Percentiles rank a stretch among this genome's conserved stretches.
phyloP scores from a whole-genome alignment of 257 asterid species.

The Coffea eugenioides region DNA sequence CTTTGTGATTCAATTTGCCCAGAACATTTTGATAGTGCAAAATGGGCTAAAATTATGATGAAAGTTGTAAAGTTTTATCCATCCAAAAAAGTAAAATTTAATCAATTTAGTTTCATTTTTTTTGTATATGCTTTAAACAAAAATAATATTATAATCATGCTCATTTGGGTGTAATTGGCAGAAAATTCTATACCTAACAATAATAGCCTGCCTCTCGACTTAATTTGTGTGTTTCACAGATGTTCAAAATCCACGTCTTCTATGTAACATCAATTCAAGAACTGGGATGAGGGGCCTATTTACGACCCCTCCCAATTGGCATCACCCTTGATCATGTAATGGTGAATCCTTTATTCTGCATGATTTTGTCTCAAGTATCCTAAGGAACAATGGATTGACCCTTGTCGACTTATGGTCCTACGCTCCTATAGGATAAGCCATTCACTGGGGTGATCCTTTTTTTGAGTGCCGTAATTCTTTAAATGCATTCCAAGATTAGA shows the following conservation, averaged over 20 bases:
- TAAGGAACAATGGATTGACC: neutral
- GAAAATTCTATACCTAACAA: too few relatives aligned
- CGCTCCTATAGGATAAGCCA: neutral
- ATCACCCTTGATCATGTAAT: conserved; percentile 5
- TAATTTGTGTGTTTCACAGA: neutral
- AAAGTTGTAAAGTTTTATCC: too few relatives aligned
- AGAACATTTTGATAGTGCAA: too few relatives aligned
- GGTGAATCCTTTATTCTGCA: conserved; percentile 15
- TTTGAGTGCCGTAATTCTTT: conserved; percentile 5
- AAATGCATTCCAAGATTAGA: neutral
- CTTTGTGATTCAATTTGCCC: too few relatives aligned
- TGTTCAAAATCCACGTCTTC: neutral
- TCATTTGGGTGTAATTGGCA: too few relatives aligned
- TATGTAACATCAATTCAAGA: neutral
- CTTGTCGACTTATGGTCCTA: neutral
- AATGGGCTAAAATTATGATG: too few relatives aligned
- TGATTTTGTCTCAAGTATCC: conserved; percentile 15
- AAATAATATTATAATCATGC: too few relatives aligned
- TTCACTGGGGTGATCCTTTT: neutral
- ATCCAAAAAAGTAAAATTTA: too few relatives aligned
- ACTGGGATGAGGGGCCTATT: conserved; percentile 14
- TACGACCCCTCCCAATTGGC: neutral
- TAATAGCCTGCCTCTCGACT: neutral
- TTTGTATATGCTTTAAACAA: too few relatives aligned
- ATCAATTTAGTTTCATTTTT: too few relatives aligned